Conservation (phyloP, 768 basidiomycete species). For the Lyophyllum semitale region DNA sequence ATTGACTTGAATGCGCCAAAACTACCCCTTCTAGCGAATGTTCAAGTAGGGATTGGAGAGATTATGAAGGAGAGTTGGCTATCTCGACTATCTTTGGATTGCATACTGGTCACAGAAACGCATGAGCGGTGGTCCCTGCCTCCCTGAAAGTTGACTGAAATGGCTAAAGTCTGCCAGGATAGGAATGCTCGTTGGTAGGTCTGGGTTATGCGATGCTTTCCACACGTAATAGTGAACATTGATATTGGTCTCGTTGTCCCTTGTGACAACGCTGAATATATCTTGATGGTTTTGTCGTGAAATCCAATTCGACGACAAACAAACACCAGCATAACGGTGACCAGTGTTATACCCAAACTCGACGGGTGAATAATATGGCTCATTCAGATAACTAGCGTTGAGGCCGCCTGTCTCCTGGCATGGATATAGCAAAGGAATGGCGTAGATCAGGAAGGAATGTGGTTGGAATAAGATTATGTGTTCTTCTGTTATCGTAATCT, state of each 20-base stretch:
- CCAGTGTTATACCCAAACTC: too few relatives aligned
- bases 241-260: neutral
- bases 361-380: too few relatives aligned
- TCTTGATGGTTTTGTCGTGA: neutral
- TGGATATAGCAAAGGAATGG: neutral
- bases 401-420: too few relatives aligned
- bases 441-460: neutral
- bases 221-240: neutral
- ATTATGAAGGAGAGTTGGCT: neutral
- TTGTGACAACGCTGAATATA: neutral
- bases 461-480: neutral
- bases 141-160: neutral
- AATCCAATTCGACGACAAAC: too few relatives aligned
- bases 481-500: neutral
- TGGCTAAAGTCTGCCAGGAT: neutral
- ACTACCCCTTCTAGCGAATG: neutral
- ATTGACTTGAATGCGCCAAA: neutral
- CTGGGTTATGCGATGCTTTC: neutral
- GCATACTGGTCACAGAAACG: neutral
- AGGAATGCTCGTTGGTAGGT: neutral
- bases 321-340: too few relatives aligned
- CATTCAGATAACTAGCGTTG: too few relatives aligned
- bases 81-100: neutral
- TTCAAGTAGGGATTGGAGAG: neutral
- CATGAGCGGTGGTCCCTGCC: neutral